Conservation (phyloP, 192 early-diverging fungal species). For the Spizellomyces sp. region DNA sequence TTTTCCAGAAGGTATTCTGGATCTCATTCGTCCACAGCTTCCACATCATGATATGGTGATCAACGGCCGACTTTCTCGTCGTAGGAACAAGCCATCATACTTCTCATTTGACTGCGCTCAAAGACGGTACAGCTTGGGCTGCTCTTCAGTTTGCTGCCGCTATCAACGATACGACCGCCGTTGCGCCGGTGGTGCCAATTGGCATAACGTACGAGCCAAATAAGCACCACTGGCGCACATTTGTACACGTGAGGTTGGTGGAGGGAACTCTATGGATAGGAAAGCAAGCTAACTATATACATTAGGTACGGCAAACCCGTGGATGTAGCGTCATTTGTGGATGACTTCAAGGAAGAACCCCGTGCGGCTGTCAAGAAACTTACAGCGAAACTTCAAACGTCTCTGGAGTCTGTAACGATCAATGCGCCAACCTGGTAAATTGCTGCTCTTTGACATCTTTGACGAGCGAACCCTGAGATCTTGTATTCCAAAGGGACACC, state of each 20-base stretch:
- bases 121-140: slow-evolving; percentile 29
- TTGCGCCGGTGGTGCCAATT: slow-evolving; percentile 26
- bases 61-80: not conserved
- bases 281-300: not conserved
- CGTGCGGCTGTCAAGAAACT: slow-evolving; percentile 24
- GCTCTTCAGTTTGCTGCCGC: slow-evolving; percentile 21
- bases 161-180: not conserved
- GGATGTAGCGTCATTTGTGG: slow-evolving; percentile 16
- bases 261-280: not conserved
- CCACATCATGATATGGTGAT: not conserved
- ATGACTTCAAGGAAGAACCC: slow-evolving; percentile 23
- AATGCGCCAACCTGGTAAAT: slow-evolving; percentile 22
- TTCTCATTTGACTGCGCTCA: slow-evolving; percentile 18
- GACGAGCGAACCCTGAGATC: not conserved
- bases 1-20: slow-evolving; percentile 23
- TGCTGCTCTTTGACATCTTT: no score
- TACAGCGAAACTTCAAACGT: slow-evolving; percentile 2
- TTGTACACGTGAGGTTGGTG: slow-evolving; percentile 18
- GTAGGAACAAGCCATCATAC: slow-evolving; percentile 30
- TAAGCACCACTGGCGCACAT: slow-evolving; percentile 17
- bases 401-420: slow-evolving; percentile 12
- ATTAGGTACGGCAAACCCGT: slow-evolving; percentile 22
- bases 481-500: slow-evolving; percentile 4
- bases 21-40: no score
- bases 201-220: slow-evolving; percentile 29